Base-by-base conservation (phyloP, 495 filamentous ascomycete species). In the Trichoderma virens region DNA sequence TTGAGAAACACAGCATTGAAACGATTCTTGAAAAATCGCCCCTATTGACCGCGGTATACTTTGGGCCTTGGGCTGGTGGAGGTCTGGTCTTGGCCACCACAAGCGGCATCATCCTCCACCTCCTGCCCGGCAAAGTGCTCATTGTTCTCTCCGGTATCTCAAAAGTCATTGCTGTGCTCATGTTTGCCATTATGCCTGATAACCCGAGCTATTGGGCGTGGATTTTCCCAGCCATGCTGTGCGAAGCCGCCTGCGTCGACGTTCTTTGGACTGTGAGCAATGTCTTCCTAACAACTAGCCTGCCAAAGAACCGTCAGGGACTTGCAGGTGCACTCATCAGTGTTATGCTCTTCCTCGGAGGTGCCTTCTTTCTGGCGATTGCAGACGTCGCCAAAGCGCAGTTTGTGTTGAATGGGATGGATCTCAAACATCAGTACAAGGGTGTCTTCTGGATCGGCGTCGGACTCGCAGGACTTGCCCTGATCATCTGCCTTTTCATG, bases 221-320 rank as follows among this genome's bases (percentile, higher is more conserved):
- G 64, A 79, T 90, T 4, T 87, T 90, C 69, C 87, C 89, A 0
- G 74, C 86, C 3, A 91, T 91, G 89, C 78, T 90, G 54, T 86
- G 85, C 67, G 85, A 82, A 1, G 90, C 89, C 0, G 73, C 89
- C 43, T 88, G 85, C 7, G 87, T 91, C 47, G 89, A 91, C 67
- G 82, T 91, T 62, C 86, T 83, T 38, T 91, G 85, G 80, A 91
- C 86, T 66, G 75, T 91, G 6, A 79, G 86, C 38, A 88, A 88
- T 67, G 84, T 92, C 47, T 91, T 91, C 71, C 85, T 90, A 67
- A 89, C 86, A 4, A 87, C 86, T 0, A 81, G 75, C 18, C 72
- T 90, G 62, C 85, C 88, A 0, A 79, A 79, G 45, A 70, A 75
- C 7, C 80, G 81, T 60, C 89, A 92, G 70, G 89, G 89, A 0